Conservation (phyloP, 441 rosid species). For the Croton laevigatus region DNA sequence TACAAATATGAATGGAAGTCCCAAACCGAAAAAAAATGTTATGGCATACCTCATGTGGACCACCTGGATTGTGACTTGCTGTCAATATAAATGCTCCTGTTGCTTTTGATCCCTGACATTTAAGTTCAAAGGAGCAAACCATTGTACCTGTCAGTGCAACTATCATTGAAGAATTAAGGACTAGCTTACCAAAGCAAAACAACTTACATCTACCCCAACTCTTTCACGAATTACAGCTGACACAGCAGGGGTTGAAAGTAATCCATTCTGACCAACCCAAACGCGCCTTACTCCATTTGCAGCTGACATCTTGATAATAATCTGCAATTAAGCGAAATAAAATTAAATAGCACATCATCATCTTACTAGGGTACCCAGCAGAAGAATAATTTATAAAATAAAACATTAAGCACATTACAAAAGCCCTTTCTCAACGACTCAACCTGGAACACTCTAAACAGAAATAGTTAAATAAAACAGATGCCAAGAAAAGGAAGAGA, state of each 20-base stretch:
- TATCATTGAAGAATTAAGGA: constrained; percentile 14
- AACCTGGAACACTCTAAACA: background rate
- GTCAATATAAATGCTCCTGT: constrained; percentile 94
- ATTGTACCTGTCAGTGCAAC: constrained; percentile 9
- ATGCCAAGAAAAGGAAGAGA: background rate
- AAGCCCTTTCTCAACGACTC: background rate
- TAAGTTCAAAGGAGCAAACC: constrained; percentile 26
- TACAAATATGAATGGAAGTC: background rate
- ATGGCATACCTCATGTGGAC: constrained; percentile 78
- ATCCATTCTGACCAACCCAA: constrained; percentile 94
- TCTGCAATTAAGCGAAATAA: constrained; percentile 36
- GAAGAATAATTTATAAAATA: background rate
- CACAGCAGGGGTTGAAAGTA: constrained; percentile 98
- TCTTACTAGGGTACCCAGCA: constrained; percentile 7
- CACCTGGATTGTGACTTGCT: constrained; percentile 99
- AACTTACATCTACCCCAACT: constrained; percentile 84
- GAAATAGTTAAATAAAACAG: background rate
- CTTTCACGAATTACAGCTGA: constrained; percentile 96
- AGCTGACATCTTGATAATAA: constrained; percentile 88
- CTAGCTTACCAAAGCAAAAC: constrained; percentile 13
- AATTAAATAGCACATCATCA: background rate
- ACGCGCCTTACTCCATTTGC: constrained; percentile 92
- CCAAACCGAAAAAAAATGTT: background rate
- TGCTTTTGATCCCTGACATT: constrained; percentile 84
- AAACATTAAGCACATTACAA: background rate